phyloP scores from a whole-genome alignment of 345 rosid genomes.

The Lepidium sativum region DNA sequence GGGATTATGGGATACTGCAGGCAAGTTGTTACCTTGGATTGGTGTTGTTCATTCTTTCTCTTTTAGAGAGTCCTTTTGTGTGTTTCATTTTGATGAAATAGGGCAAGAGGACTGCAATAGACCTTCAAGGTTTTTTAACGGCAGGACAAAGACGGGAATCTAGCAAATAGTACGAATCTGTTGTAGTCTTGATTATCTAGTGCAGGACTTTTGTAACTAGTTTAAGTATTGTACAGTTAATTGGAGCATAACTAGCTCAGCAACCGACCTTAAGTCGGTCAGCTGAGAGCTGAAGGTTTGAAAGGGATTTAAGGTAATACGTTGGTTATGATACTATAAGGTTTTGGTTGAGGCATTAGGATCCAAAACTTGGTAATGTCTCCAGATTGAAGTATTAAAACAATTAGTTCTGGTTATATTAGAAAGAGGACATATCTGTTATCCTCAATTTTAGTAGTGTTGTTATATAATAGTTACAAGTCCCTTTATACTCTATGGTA shows the following conservation, averaged over 20 bases:
- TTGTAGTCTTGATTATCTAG: background rate
- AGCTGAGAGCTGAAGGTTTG: background rate
- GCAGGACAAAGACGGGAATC: no score
- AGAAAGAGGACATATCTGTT: background rate
- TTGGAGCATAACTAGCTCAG: background rate
- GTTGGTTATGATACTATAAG: background rate
- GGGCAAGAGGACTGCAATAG: no score
- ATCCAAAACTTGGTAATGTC: background rate
- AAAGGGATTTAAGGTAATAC: background rate
- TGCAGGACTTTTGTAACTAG: background rate
- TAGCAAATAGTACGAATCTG: slow-evolving; percentile 15
- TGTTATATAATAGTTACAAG: background rate
- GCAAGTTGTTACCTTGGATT: no score
- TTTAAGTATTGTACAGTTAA: background rate
- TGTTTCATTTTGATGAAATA: no score
- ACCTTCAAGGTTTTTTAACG: no score
- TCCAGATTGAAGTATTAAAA: background rate
- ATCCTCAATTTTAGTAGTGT: background rate
- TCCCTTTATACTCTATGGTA: background rate
- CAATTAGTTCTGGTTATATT: background rate
- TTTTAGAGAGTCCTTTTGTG: no score
- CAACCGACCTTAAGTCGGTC: background rate
- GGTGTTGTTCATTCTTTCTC: no score
- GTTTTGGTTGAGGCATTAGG: background rate
- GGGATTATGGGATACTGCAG: no score